Base-by-base conservation (phyloP, 2,329 filamentous ascomycete genomes). In the Arthrinium phaeospermum region DNA sequence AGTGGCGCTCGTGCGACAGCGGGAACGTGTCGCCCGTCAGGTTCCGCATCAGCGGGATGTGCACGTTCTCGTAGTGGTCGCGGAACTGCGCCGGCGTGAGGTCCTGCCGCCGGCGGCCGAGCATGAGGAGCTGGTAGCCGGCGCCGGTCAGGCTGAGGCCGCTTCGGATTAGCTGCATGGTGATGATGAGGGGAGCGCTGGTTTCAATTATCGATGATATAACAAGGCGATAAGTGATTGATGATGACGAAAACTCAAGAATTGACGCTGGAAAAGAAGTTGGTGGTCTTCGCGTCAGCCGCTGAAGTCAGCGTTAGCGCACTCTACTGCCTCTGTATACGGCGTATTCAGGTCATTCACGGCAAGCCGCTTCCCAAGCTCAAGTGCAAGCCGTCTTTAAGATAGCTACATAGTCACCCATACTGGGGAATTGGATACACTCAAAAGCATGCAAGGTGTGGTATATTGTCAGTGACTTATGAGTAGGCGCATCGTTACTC, bases 41-140 rank as follows among this genome's bases (percentile, higher is more conserved):
- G 13, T 76, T 74, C 34, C 72, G 74, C 24, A 77, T 67, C 47
- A 79, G 34, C 57, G 77, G 74, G 10, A 78, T 72, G 57, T 79
- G 77, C n/a, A 72, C 73, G 72, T 75, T 73, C 67, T 78, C 76
- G 37, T 78, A 77, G 69, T 79, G 75, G 41, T 77, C 71, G 4
- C 67, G 73, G 71, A 75, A 78, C 34, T 78, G 71, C 49, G 74
- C 77, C 34, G 75, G 77, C 5, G 75, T 75, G 19, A 74, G 72
- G 57, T 73, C 76, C 3, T 73, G 71, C 37, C 67, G 67, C 19
- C 67, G 67, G 3, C 45, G 67, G 30, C 67, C 44, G 13, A 69
- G n/a, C 67, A 69, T 69, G 45, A 49, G 34, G 69, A 53, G 22
- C 12, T 70, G 47, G 68, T 14, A 41, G 47, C 49, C 46, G 47